Evolutionary conservation across 805 yeast genomes (phyloP).

Genomic region (Ogataea neopini): DNA sequence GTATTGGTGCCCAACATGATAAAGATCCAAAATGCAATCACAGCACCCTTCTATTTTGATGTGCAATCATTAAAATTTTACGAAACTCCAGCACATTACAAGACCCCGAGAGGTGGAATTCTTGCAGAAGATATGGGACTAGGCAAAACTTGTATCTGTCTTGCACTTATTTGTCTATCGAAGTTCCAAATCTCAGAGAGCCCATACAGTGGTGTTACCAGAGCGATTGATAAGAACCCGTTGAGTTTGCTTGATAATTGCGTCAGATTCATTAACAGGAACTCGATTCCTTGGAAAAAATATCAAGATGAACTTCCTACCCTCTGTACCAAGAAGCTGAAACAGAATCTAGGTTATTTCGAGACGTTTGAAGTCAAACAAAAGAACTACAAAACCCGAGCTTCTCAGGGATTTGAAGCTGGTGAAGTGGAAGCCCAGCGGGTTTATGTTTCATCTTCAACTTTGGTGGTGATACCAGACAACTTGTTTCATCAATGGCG

Average conservation of each 20-base stretch:
- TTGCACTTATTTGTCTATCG: slow-evolving; percentile 56
- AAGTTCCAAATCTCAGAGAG: slow-evolving; percentile 50
- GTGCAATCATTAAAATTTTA: slow-evolving; percentile 33
- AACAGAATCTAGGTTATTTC: slow-evolving; percentile 47
- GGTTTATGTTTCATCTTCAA: slow-evolving; percentile 49
- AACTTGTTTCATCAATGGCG: slow-evolving; percentile 68
- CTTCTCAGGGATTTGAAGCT: slow-evolving; percentile 8
- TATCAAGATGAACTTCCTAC: slow-evolving; percentile 46
- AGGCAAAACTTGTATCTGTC: slow-evolving; percentile 62
- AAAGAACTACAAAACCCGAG: slow-evolving; percentile 18
- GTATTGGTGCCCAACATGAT: slow-evolving; percentile 28
- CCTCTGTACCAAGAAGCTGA: slow-evolving; percentile 39
- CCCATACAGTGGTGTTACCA: slow-evolving; percentile 35
- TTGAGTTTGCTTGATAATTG: slow-evolving; percentile 42
- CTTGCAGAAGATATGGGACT: slow-evolving; percentile 70
- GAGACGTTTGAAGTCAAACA: slow-evolving; percentile 23
- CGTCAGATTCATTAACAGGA: slow-evolving; percentile 41
- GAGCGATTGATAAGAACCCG: slow-evolving; percentile 23
- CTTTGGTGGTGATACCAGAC: slow-evolving; percentile 65
- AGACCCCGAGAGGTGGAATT: slow-evolving; percentile 60
- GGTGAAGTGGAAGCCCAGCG: slow-evolving; percentile 26
- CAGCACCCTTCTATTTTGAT: slow-evolving; percentile 38
- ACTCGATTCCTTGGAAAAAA: slow-evolving; percentile 60
- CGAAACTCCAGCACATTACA: slow-evolving; percentile 42
- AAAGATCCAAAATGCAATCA: not conserved